phyloP scores from a whole-genome alignment of 2,329 filamentous ascomycete species.

The Penicillium sp. region DNA sequence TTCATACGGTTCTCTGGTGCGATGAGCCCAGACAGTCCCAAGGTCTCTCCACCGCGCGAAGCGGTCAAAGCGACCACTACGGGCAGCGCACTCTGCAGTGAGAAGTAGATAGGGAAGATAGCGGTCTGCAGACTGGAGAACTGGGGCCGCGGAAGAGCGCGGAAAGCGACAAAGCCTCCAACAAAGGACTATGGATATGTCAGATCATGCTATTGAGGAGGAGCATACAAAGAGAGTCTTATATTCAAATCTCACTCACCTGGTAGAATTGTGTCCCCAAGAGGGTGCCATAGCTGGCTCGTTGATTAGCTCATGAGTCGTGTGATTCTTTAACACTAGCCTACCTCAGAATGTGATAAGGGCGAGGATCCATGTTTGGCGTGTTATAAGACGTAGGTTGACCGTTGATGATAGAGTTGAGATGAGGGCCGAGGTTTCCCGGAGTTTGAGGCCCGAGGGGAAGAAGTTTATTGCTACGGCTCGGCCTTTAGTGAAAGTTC shows the following conservation, averaged over 20 bases:
- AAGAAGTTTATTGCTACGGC: conserved; percentile 4
- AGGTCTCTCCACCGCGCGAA: conserved; percentile 52
- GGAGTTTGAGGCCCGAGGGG: not conserved
- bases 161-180: conserved; percentile 69
- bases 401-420: not conserved
- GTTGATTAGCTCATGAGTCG: not conserved
- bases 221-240: not conserved
- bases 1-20: conserved; percentile 58
- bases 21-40: conserved; percentile 37
- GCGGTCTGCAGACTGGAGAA: conserved; percentile 77
- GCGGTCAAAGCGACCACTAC: conserved; percentile 73
- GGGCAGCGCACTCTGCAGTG: conserved; percentile 73
- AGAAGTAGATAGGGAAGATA: conserved; percentile 80
- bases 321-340: conserved; percentile 15
- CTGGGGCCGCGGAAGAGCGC: conserved; percentile 68
- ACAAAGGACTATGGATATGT: conserved; percentile 62
- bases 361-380: conserved; percentile 31
- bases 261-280: conserved; percentile 86
- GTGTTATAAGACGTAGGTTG: conserved; percentile 14
- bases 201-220: not conserved
- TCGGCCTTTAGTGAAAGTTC: not conserved
- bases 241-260: conserved; percentile 42
- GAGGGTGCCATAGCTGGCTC: conserved; percentile 73
- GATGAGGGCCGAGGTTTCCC: conserved; percentile 1
- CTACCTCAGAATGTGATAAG: conserved; percentile 37